Percentiles rank a stretch among this genome's conserved stretches.
Conservation (phyloP, 176 grass and related monocot genomes). For the Triticum monococcum region DNA sequence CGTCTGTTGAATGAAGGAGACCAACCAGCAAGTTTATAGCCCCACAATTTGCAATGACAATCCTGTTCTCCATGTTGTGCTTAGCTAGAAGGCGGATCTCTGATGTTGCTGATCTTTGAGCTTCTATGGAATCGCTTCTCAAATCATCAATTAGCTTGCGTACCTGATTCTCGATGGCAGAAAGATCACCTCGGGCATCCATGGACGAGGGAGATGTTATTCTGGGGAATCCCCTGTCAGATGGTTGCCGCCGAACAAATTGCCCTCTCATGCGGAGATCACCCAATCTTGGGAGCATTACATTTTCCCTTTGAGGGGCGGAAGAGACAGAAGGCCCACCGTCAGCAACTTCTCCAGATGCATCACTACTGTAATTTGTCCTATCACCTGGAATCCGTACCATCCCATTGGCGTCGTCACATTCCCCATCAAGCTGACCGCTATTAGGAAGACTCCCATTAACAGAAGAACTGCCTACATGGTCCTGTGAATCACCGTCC, state of each 20-base stretch:
- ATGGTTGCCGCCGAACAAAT: conserved; percentile 47
- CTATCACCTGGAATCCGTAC: conserved; percentile 47
- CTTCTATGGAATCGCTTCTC: conserved; percentile 65
- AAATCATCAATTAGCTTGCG: conserved; percentile 66
- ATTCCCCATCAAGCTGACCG: conserved; percentile 43
- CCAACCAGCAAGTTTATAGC: conserved; percentile 66
- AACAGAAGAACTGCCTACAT: conserved; percentile 33
- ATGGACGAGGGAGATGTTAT: conserved; percentile 57
- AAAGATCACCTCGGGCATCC: conserved; percentile 70
- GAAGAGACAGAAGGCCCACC: conserved; percentile 42
- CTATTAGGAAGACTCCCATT: conserved; percentile 47
- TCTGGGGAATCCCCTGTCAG: conserved; percentile 62
- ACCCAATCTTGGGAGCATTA: conserved; percentile 43
- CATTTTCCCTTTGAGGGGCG: conserved; percentile 45
- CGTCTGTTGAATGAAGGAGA: conserved; percentile 71
- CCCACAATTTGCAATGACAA: conserved; percentile 83
- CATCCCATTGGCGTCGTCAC: conserved; percentile 29
- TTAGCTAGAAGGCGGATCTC: conserved; percentile 82
- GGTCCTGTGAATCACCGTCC: conserved; percentile 35
- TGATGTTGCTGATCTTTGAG: conserved; percentile 53
- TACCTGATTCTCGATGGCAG: conserved; percentile 72
- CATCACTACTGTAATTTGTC: conserved; percentile 63
- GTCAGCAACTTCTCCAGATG: conserved; percentile 58
- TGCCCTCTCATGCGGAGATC: conserved; percentile 44
- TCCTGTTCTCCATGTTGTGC: conserved; percentile 96